phyloP scores from a whole-genome alignment of 768 basidiomycete species.

The Leucocoprinus birnbaumii region DNA sequence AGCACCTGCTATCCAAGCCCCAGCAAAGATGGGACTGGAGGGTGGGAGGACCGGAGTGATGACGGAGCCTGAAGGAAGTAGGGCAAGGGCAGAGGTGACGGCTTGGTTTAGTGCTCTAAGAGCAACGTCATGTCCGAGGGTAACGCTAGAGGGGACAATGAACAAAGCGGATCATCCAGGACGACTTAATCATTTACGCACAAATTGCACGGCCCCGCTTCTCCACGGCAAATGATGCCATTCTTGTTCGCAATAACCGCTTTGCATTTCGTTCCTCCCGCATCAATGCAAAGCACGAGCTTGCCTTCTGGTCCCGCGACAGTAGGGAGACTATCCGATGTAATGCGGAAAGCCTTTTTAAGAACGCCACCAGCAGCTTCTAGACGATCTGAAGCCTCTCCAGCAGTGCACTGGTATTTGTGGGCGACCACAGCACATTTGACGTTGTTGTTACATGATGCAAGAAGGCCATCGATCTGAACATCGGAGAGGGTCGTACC shows the following conservation, averaged over 20 bases:
- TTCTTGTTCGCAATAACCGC: constrained; percentile 19
- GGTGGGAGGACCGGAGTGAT: constrained; percentile 5
- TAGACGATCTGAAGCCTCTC: constrained; percentile 16
- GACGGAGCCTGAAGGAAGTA: constrained; percentile 4
- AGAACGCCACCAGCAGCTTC: constrained; percentile 19
- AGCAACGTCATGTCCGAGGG: constrained; percentile 22
- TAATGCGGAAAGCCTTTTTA: constrained; percentile 17
- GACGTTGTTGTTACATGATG: constrained; percentile 26
- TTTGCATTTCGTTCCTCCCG: constrained; percentile 24
- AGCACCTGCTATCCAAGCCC: constrained; percentile 25
- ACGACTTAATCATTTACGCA: constrained; percentile 12
- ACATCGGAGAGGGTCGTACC: constrained; percentile 17
- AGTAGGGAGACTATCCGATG: neutral
- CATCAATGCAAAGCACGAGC: constrained; percentile 23
- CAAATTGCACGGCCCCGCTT: constrained; percentile 27
- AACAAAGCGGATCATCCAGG: neutral
- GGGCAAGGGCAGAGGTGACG: constrained; percentile 13
- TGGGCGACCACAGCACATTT: constrained; percentile 29
- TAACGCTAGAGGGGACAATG: constrained; percentile 16
- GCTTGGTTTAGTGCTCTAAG: constrained; percentile 17
- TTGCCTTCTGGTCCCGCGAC: neutral
- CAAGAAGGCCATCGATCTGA: constrained; percentile 27
- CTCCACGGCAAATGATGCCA: constrained; percentile 18
- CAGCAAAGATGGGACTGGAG: constrained; percentile 14
- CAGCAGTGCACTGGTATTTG: constrained; percentile 16